Base-by-base conservation (phyloP, 1,284 basidiomycete genomes). In the Cronartium quercuum region DNA sequence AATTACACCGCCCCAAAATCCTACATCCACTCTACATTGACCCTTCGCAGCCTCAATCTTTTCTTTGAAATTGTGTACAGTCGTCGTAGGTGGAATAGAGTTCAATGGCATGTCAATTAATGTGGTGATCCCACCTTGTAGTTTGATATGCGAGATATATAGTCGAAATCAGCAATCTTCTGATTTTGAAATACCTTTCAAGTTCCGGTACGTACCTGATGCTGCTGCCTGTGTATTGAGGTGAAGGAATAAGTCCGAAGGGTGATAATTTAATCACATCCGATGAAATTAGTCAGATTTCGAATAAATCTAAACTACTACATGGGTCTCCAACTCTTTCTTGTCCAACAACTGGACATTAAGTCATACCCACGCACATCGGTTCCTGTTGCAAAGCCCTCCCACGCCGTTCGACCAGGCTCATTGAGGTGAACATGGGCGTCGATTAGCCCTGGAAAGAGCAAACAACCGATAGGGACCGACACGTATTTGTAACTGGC, bases 91-190 rank as follows among this genome's bases (percentile, higher is more conserved):
- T 0, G 94, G 94, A 74, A 96, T 91, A 3, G 92, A 94, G 82
- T 96, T 96, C 73, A 96, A 84, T 0, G 94, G 94, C 94, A 96
- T 96, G 82, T 96, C 94, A 41, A 96, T 88, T 55, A 96, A 84
- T 0, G 91, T 92, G 4, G 94, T 96, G 35, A 96, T 87, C 10
- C 94, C 94, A 21, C 94, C n/a, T n/a, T n/a, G n/a, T n/a, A n/a
- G n/a, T n/a, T n/a, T n/a, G n/a, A n/a, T n/a, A n/a, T n/a, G n/a
- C n/a, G n/a, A n/a, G n/a, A n/a, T n/a, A n/a, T n/a, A n/a, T n/a
- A n/a, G n/a, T n/a, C n/a, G n/a, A n/a, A n/a, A n/a, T n/a, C n/a
- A n/a, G n/a, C n/a, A n/a, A n/a, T n/a, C n/a, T n/a, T n/a, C n/a
- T n/a, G n/a, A n/a, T n/a, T n/a, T n/a, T n/a, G n/a, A n/a, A n/a